Conservation (phyloP, 495 filamentous ascomycete genomes). For the Viridothelium virens region DNA sequence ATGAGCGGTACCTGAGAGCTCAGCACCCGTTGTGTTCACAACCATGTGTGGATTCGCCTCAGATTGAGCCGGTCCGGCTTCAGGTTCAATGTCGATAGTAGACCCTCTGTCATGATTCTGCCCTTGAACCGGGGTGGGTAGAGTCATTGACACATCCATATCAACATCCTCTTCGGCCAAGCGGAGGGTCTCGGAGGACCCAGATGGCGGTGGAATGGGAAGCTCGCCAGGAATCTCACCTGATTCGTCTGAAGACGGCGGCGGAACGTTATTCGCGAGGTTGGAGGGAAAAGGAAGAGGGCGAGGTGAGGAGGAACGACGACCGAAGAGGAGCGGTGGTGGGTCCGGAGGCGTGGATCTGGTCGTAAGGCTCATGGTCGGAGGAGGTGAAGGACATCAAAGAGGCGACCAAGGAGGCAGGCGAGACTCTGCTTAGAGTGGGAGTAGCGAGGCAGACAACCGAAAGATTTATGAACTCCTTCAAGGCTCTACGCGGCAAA, state of each 20-base stretch:
- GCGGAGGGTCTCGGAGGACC: background rate
- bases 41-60: background rate
- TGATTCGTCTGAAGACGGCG: conserved; percentile 8
- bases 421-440: background rate
- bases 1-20: background rate
- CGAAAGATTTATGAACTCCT: background rate
- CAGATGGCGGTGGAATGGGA: conserved; percentile 18
- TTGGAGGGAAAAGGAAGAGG: conserved; percentile 17
- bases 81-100: too few species aligned
- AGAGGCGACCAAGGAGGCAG: too few species aligned
- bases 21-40: background rate
- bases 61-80: background rate
- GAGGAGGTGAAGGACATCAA: background rate
- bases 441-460: background rate
- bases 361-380: conserved; percentile 26
- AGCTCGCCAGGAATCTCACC: conserved; percentile 16
- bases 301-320: conserved; percentile 23
- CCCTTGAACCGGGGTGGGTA: conserved; percentile 21
- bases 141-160: conserved; percentile 29
- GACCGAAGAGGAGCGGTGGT: conserved; percentile 26
- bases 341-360: conserved; percentile 23
- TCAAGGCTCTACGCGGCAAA: background rate
- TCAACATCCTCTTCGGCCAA: conserved; percentile 23
- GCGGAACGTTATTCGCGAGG: conserved; percentile 22
- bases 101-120: conserved; percentile 29